These are phyloP conservation scores for Penicillium expansum DNA, from an alignment of 2,329 filamentous ascomycete genomes.

Conservation along the genomic window DNA sequence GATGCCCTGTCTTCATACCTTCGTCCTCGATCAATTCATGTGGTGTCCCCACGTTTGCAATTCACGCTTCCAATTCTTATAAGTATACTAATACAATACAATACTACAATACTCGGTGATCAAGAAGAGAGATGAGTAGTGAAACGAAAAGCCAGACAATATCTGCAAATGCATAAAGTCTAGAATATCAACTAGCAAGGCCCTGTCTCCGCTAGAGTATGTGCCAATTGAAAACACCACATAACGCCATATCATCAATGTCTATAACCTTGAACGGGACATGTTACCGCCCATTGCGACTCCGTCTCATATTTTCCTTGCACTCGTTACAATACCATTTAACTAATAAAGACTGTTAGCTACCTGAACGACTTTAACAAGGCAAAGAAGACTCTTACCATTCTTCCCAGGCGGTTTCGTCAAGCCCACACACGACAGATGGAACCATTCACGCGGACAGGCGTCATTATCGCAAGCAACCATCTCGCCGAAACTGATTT, in stretches of 20 bases:
- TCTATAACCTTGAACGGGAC: background rate
- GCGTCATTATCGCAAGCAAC: slow-evolving; percentile 73
- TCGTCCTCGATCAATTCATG: background rate
- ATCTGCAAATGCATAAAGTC: background rate
- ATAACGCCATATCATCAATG: slow-evolving; percentile 6
- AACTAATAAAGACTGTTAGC: slow-evolving; percentile 48
- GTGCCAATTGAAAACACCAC: background rate
- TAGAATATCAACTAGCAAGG: slow-evolving; percentile 2
- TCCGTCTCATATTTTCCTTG: slow-evolving; percentile 62
- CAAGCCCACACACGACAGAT: slow-evolving; percentile 75
- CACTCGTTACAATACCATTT: slow-evolving; percentile 84
- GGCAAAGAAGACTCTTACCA: slow-evolving; percentile 52
- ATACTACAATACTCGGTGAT: background rate
- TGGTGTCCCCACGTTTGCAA: background rate
- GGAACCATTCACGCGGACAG: slow-evolving; percentile 78
- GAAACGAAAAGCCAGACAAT: background rate
- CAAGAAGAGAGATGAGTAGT: background rate
- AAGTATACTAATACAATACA: no score
- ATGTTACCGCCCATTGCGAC: slow-evolving; percentile 43
- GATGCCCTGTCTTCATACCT: background rate
- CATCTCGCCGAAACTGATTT: slow-evolving; percentile 80
- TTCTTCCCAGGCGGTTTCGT: slow-evolving; percentile 74
- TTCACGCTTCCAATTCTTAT: no score
- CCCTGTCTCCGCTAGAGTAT: background rate
- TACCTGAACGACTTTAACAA: background rate